Conservation (phyloP, 345 rosid genomes). For the Citrus cavaleriei region DNA sequence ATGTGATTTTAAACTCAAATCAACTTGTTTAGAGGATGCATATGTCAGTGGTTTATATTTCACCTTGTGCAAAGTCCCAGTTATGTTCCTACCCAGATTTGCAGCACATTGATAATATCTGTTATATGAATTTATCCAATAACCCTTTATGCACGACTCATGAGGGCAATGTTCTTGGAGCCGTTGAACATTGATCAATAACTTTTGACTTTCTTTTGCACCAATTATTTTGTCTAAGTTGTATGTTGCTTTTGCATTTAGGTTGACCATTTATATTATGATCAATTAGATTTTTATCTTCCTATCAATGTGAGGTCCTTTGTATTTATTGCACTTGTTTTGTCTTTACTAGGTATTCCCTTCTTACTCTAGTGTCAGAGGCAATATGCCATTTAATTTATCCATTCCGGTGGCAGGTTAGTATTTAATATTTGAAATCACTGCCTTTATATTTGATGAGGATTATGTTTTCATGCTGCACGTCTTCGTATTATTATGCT, state of each 20-base stretch:
- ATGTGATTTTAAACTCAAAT: neutral
- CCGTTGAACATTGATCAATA: neutral
- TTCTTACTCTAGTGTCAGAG: constrained; percentile 85
- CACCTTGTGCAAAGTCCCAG: neutral
- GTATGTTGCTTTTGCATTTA: neutral
- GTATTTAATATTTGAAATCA: neutral
- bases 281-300: neutral
- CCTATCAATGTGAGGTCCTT: constrained; percentile 1
- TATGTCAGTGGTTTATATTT: neutral
- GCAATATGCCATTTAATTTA: constrained; percentile 95
- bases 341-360: constrained; percentile 68
- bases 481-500: neutral
- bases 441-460: neutral
- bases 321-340: constrained; percentile 8
- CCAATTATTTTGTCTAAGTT: neutral
- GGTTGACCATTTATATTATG: neutral
- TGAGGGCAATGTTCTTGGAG: neutral
- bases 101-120: neutral
- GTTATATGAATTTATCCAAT: neutral
- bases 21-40: neutral
- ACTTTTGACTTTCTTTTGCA: neutral
- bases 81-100: neutral
- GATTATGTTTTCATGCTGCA: neutral
- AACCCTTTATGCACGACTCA: neutral
- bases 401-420: constrained; percentile 99